Evolutionary conservation across 2,329 filamentous ascomycete genomes (phyloP).

Genomic region (Talaromyces albobiverticillius): DNA sequence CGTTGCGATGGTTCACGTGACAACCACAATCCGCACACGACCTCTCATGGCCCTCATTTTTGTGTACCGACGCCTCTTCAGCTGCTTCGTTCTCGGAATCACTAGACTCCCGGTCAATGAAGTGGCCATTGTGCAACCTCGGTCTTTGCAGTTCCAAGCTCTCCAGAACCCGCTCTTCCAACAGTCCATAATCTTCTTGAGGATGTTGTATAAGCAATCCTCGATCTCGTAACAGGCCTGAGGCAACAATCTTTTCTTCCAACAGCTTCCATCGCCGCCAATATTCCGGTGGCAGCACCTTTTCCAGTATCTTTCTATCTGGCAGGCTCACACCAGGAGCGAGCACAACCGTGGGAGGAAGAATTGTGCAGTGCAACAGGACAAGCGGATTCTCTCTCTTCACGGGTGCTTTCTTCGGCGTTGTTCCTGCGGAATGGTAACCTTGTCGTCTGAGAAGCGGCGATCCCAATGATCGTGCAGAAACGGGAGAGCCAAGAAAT

Average conservation of each 20-base stretch:
- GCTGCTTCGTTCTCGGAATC: constrained; percentile 19
- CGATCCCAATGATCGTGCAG: constrained; percentile 30
- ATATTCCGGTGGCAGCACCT: constrained; percentile 48
- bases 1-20: constrained; percentile 45
- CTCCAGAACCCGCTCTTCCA: constrained; percentile 61
- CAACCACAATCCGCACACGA: constrained; percentile 52
- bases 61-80: constrained; percentile 24
- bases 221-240: constrained; percentile 55
- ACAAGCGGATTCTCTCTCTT: constrained; percentile 56
- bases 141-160: constrained; percentile 56
- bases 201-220: constrained; percentile 63
- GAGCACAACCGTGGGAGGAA: constrained; percentile 53
- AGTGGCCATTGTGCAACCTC: constrained; percentile 59
- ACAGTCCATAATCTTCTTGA: constrained; percentile 59
- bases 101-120: constrained; percentile 32
- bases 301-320: constrained; percentile 45
- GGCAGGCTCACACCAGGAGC: constrained; percentile 32
- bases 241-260: constrained; percentile 51
- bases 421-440: constrained; percentile 30
- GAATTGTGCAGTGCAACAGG: constrained; percentile 58
- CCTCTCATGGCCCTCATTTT: constrained; percentile 34
- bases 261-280: constrained; percentile 50
- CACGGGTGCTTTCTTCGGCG: constrained; percentile 29
- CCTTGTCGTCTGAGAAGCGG: constrained; percentile 32
- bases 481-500: constrained; percentile 23